Percentiles rank a stretch among this genome's conserved stretches.
Evolutionary conservation across 345 rosid species (phyloP).

Genomic region (Eucalyptus erythrocorys): DNA sequence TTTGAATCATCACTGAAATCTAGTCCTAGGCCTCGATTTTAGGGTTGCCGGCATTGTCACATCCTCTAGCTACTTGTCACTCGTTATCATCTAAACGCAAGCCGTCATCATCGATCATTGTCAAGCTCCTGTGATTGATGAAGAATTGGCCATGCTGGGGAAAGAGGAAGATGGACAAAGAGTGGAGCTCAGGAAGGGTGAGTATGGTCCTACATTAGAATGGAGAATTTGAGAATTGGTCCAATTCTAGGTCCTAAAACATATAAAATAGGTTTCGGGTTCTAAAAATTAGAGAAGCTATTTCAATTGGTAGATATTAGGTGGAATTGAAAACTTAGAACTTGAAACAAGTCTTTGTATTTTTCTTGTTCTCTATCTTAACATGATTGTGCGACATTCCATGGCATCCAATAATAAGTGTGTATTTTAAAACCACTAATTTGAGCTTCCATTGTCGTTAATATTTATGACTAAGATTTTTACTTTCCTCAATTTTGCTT

Average conservation of each 20-base stretch:
- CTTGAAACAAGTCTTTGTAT: too few relatives aligned
- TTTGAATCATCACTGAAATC: background rate
- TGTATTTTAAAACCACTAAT: too few relatives aligned
- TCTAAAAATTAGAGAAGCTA: too few relatives aligned
- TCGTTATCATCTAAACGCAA: background rate
- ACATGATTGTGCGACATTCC: too few relatives aligned
- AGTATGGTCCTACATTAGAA: too few relatives aligned
- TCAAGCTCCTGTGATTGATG: background rate
- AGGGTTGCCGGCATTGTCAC: background rate
- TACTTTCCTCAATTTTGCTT: background rate
- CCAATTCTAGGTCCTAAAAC: too few relatives aligned
- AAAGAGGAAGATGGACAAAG: background rate
- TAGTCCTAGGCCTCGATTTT: background rate
- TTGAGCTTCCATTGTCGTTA: accelerated
- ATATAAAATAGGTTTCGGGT: accelerated
- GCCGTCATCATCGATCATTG: background rate
- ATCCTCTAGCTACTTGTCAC: background rate
- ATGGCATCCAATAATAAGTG: too few relatives aligned
- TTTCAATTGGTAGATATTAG: too few relatives aligned
- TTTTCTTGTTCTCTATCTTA: too few relatives aligned
- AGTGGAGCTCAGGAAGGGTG: background rate
- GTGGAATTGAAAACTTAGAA: too few relatives aligned
- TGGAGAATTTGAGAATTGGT: accelerated
- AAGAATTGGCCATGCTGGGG: background rate
- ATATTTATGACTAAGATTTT: too few relatives aligned